Percentiles rank a stretch among this genome's conserved stretches.
phyloP scores from a whole-genome alignment of 805 yeast species.

The Lipomyces lipofer region DNA sequence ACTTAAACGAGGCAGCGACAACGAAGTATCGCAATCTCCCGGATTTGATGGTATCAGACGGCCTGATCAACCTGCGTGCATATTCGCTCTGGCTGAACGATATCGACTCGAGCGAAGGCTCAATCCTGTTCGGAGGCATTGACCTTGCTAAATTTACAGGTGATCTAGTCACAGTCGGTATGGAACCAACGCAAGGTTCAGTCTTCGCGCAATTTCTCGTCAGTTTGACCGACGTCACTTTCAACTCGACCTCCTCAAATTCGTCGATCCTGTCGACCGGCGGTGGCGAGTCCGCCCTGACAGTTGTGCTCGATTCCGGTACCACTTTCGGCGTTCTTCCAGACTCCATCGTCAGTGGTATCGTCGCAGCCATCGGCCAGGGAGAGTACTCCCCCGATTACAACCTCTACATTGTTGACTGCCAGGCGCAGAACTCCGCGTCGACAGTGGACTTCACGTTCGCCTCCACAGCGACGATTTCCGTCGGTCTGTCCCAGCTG shows the following conservation, averaged over 20 bases:
- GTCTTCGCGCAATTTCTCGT: conserved; percentile 15
- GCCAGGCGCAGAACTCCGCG: conserved; percentile 36
- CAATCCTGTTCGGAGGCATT: conserved; percentile 48
- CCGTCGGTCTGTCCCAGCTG: conserved; percentile 46
- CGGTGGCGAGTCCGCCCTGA: conserved; percentile 21
- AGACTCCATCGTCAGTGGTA: conserved; percentile 32
- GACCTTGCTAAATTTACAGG: conserved; percentile 47
- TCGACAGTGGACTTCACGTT: conserved; percentile 48
- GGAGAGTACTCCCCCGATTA: conserved; percentile 42
- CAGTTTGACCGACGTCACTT: conserved; percentile 17
- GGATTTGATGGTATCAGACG: conserved; percentile 41
- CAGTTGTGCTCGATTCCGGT: conserved; percentile 57
- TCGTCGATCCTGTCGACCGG: conserved; percentile 4
- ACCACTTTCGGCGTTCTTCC: conserved; percentile 56
- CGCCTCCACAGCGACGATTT: conserved; percentile 48
- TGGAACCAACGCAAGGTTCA: conserved; percentile 30
- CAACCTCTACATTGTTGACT: conserved; percentile 47
- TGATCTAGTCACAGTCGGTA: conserved; percentile 40
- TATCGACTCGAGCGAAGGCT: conserved; percentile 39
- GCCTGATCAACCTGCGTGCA: conserved; percentile 45
- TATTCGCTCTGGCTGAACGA: conserved; percentile 52
- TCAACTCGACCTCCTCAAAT: background rate
- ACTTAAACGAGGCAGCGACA: conserved; percentile 37
- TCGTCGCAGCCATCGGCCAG: conserved; percentile 41
- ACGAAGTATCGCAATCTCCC: conserved; percentile 40